Percentiles rank a stretch among this genome's conserved stretches.
Evolutionary conservation across 208 protist species (phyloP).

Genomic region (Leptomonas seymouri): DNA sequence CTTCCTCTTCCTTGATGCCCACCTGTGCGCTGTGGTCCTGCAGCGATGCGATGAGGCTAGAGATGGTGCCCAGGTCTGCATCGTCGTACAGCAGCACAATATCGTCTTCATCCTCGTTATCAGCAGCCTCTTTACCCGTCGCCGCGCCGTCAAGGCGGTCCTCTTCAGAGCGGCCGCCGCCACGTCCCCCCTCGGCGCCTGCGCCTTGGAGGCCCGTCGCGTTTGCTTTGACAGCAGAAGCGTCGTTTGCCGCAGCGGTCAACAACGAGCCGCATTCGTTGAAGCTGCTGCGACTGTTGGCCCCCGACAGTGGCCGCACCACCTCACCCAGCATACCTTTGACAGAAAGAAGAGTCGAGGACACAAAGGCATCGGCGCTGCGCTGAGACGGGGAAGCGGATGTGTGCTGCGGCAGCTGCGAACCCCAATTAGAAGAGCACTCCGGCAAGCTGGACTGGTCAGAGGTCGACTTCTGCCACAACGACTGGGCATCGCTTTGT

Average conservation of each 20-base stretch:
- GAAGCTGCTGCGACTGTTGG: constrained; percentile 14
- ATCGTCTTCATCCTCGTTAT: neutral
- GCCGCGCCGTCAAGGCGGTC: neutral
- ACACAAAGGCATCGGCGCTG: constrained; percentile 1
- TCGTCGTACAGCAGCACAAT: constrained; percentile 25
- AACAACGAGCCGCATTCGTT: constrained; percentile 4
- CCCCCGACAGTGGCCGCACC: constrained; percentile 3
- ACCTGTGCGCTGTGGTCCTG: constrained; percentile 3
- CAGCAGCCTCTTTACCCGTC: neutral
- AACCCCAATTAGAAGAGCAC: constrained; percentile 10
- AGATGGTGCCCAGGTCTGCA: constrained; percentile 31
- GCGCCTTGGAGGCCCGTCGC: neutral
- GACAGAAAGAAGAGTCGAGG: neutral
- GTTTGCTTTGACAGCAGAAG: neutral
- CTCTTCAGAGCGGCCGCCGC: neutral
- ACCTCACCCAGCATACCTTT: constrained; percentile 6
- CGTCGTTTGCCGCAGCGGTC: constrained; percentile 7
- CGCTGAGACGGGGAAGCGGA: constrained; percentile 7
- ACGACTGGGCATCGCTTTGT: constrained; percentile 16
- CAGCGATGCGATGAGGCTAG: constrained; percentile 31
- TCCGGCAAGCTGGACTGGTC: constrained; percentile 18
- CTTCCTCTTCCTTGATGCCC: constrained; percentile 1
- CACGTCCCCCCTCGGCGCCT: neutral
- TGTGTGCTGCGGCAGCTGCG: constrained; percentile 8
- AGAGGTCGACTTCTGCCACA: constrained; percentile 25